Conservation (phyloP, 2,329 filamentous ascomycete genomes). For the Fusarium nelsonii region DNA sequence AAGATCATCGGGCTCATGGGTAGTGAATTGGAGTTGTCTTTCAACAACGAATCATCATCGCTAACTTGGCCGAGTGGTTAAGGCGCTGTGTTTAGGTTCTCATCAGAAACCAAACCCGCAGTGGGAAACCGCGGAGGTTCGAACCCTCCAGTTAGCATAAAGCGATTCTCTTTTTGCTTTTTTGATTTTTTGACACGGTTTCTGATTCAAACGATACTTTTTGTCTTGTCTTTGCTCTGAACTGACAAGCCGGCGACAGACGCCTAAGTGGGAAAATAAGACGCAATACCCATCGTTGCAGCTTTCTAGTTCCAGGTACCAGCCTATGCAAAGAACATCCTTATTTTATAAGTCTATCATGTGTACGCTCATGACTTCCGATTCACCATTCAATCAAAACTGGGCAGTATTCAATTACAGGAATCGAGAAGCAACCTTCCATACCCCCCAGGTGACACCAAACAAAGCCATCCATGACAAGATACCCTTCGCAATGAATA, state of each 20-base stretch:
- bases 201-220: too few species aligned
- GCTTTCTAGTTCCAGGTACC: too few species aligned
- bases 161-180: constrained; percentile 15
- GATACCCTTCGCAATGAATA: constrained; percentile 33
- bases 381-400: not conserved
- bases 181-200: not conserved
- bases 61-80: constrained; percentile 46
- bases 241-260: too few species aligned
- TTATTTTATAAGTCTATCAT: too few species aligned
- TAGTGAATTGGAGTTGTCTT: rapidly evolving
- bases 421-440: constrained; percentile 18
- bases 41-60: constrained; percentile 28
- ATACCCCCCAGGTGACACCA: constrained; percentile 22
- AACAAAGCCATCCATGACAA: constrained; percentile 32
- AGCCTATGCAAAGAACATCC: too few species aligned
- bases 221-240: too few species aligned
- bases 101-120: constrained; percentile 43
- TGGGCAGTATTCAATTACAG: not conserved
- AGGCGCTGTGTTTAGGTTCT: constrained; percentile 46
- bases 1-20: rapidly evolving
- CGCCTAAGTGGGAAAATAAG: too few species aligned
- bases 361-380: not conserved
- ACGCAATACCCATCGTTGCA: too few species aligned
- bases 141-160: constrained; percentile 44
- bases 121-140: constrained; percentile 46